Evolutionary conservation across 345 rosid species (phyloP), one percentile per base, ranked within the genome.

Genomic region (Turritis glabra): DNA sequence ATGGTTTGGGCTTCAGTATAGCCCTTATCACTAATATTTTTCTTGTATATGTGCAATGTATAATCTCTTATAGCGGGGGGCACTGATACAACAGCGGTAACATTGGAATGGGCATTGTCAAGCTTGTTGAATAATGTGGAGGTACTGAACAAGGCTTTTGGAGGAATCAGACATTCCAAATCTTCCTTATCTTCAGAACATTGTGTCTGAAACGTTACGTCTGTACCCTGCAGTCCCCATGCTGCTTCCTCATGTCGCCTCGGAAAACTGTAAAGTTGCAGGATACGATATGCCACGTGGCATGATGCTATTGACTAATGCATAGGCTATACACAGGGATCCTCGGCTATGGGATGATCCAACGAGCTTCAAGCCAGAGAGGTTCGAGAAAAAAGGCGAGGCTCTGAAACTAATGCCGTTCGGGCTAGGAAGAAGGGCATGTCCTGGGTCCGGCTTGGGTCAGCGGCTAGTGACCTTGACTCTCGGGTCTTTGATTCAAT

Each of bases 91-190:
- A 53, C 84, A 0, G 77, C 87, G 0, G 60, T 82, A 2, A 76
- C 85, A 7, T 21, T 86, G 21, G 87, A 86, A 72, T 85, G 85
- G 89, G 77, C 82, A 18, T 50, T 85, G 79, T 51, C 87, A 3
- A 81, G 72, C 10, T 6, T 85, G 11, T 55, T 86, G 21, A 82
- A 84, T 72, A 56, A 82, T 23, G 83, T 73, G 0, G 40, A 80
- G 0, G 56, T 77, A 13, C 18, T 82, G 25, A 50, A 70, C 10
- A 86, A 84, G 46, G 6, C 52, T 81, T 27, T 10, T 84, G 0
- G 80, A 80, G 2, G 86, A 86, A 43, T 15, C 73, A 22, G 80
- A 85, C 51, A n/a, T 80, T 7, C 26, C 76, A 2, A 63, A 82
- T 10, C 74, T 85, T 7, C 75, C 61, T 5, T 87, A 83, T 63